Conservation (phyloP, 2,329 filamentous ascomycete genomes). For the Diaporthe humulicola region DNA sequence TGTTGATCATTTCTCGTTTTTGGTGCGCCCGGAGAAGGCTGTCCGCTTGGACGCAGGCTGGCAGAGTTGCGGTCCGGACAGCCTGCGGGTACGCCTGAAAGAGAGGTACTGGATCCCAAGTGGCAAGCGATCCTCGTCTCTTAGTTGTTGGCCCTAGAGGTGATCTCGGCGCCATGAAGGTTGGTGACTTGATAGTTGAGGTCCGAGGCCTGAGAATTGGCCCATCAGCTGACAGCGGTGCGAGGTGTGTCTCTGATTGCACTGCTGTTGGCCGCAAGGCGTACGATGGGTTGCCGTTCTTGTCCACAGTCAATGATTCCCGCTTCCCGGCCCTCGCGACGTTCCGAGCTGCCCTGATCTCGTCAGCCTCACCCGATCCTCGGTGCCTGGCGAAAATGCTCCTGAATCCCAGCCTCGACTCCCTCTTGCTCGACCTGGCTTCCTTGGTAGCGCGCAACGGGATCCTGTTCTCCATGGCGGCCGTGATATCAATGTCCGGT, state of each 20-base stretch:
- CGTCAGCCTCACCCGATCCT: slow-evolving; percentile 51
- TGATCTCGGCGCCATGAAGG: slow-evolving; percentile 39
- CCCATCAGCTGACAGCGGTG: slow-evolving; percentile 19
- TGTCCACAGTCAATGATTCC: slow-evolving; percentile 13
- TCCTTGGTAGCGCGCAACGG: slow-evolving; percentile 57
- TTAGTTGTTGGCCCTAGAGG: slow-evolving; percentile 32
- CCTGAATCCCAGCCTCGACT: slow-evolving; percentile 65
- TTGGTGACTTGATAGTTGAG: slow-evolving; percentile 32
- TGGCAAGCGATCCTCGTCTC: slow-evolving; percentile 52
- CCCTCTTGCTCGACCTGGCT: slow-evolving; percentile 58
- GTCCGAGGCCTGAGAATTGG: slow-evolving; percentile 22
- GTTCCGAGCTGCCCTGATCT: slow-evolving; percentile 35
- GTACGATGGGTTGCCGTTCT: slow-evolving; percentile 30
- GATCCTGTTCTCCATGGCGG: slow-evolving; percentile 53
- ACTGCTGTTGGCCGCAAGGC: slow-evolving; percentile 29
- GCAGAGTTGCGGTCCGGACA: slow-evolving; percentile 79
- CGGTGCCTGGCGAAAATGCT: slow-evolving; percentile 65
- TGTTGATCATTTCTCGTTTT: slow-evolving; percentile 55
- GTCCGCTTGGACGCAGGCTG: slow-evolving; percentile 77
- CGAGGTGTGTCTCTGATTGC: slow-evolving; percentile 36
- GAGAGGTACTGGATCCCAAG: slow-evolving; percentile 80
- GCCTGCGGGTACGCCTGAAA: slow-evolving; percentile 91
- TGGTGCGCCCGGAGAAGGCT: slow-evolving; percentile 73
- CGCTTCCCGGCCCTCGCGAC: slow-evolving; percentile 16
- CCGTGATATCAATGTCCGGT: slow-evolving; percentile 50